Conservation (phyloP, 106 monocot species). For the Dactylorhiza incarnata region DNA sequence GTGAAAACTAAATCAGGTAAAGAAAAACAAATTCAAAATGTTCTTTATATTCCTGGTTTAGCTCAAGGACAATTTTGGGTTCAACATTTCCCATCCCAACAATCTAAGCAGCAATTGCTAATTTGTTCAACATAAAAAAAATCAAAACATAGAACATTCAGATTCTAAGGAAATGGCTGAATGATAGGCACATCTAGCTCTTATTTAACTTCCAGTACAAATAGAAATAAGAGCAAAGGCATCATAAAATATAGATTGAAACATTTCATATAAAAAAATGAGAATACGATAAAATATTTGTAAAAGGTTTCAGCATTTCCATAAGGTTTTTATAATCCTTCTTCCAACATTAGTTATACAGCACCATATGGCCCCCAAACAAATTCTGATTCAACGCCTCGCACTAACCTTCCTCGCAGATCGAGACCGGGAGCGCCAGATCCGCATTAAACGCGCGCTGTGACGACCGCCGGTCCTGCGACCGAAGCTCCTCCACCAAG, state of each 20-base stretch:
- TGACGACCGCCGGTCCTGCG: slow-evolving; percentile 2
- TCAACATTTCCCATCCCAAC: too few relatives aligned
- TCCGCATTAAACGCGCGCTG: background rate
- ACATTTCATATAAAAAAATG: background rate
- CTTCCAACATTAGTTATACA: background rate
- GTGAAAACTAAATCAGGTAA: too few relatives aligned
- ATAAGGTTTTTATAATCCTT: background rate
- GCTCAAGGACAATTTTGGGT: too few relatives aligned
- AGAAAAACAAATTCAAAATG: too few relatives aligned
- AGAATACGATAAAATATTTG: background rate
- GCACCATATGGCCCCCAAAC: background rate
- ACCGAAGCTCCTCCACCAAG: slow-evolving; percentile 19
- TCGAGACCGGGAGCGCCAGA: background rate
- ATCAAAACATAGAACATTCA: background rate
- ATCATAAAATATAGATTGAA: background rate
- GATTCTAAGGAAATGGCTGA: background rate
- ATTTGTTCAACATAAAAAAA: too few relatives aligned
- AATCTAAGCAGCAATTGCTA: fast-evolving
- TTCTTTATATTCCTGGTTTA: too few relatives aligned
- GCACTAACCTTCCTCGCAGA: background rate
- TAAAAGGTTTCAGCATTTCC: background rate
- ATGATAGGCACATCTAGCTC: background rate
- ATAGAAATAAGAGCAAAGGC: too few relatives aligned
- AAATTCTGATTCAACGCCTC: background rate
- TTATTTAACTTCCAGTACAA: background rate